Conservation (phyloP, 2,329 filamentous ascomycete genomes). For the Neurospora sp. region DNA sequence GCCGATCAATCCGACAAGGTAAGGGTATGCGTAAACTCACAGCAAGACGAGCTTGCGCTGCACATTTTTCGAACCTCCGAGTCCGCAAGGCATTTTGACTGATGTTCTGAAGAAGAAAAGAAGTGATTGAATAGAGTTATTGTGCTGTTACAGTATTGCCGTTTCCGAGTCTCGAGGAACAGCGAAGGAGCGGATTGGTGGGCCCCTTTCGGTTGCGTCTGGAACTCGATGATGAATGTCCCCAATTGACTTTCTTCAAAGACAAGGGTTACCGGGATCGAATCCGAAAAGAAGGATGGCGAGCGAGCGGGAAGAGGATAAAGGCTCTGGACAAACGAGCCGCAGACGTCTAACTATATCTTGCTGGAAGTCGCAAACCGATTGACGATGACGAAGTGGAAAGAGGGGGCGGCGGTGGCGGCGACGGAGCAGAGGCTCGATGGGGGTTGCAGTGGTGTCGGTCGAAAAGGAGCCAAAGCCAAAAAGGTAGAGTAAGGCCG, state of each 20-base stretch:
- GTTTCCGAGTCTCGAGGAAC: background rate
- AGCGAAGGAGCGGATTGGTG: background rate
- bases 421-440: background rate
- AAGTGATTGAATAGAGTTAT: background rate
- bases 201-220: background rate
- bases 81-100: constrained; percentile 37
- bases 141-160: background rate
- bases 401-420: background rate
- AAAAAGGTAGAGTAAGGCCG: background rate
- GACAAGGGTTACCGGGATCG: constrained; percentile 2
- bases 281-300: constrained; percentile 1
- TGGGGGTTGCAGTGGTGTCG: background rate
- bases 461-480: background rate
- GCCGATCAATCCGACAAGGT: background rate
- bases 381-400: background rate
- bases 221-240: constrained; percentile 2
- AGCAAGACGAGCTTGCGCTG: constrained; percentile 94
- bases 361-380: background rate
- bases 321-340: background rate
- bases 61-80: constrained; percentile 71
- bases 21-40: constrained; percentile 40
- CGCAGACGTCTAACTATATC: background rate
- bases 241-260: constrained; percentile 1
- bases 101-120: background rate
- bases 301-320: background rate